phyloP scores from a whole-genome alignment of 2,329 filamentous ascomycete species.

The Didymella sp. region DNA sequence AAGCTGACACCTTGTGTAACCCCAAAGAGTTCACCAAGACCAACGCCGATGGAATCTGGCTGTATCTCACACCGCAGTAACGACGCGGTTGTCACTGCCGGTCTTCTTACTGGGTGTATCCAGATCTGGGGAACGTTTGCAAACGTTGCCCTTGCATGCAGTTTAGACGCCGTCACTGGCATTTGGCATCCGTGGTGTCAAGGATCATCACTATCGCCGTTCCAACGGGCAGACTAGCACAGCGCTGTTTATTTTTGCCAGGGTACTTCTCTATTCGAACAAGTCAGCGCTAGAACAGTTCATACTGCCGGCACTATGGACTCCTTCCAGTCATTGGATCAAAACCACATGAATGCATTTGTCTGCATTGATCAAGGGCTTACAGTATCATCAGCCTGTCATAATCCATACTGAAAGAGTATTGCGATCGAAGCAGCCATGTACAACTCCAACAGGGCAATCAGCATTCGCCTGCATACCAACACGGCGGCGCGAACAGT shows the following conservation, averaged over 20 bases:
- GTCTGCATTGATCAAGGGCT: constrained; percentile 24
- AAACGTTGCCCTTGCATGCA: constrained; percentile 9
- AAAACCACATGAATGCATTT: constrained; percentile 16
- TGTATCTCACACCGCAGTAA: constrained; percentile 18
- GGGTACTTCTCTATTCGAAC: constrained; percentile 19
- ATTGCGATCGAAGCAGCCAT: constrained; percentile 8
- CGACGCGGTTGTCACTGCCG: constrained; percentile 5
- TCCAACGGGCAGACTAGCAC: constrained; percentile 7
- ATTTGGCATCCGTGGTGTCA: background rate
- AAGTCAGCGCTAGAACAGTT: constrained; percentile 33
- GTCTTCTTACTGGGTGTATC: background rate
- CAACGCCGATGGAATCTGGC: constrained; percentile 3
- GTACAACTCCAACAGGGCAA: constrained; percentile 25
- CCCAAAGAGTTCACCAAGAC: background rate
- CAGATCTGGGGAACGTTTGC: constrained; percentile 6
- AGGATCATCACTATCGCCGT: background rate
- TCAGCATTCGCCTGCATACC: constrained; percentile 19
- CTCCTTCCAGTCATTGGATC: constrained; percentile 18
- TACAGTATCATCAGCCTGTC: constrained; percentile 20
- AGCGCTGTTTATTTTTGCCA: constrained; percentile 30
- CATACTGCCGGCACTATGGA: constrained; percentile 13
- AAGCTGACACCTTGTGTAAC: constrained; percentile 17
- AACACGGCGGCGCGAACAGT: constrained; percentile 11
- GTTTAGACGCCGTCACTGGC: constrained; percentile 7
- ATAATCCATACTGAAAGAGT: constrained; percentile 17